These are phyloP conservation scores for Russula sp. DNA, from an alignment of 768 basidiomycete genomes.

Conservation along the genomic window DNA sequence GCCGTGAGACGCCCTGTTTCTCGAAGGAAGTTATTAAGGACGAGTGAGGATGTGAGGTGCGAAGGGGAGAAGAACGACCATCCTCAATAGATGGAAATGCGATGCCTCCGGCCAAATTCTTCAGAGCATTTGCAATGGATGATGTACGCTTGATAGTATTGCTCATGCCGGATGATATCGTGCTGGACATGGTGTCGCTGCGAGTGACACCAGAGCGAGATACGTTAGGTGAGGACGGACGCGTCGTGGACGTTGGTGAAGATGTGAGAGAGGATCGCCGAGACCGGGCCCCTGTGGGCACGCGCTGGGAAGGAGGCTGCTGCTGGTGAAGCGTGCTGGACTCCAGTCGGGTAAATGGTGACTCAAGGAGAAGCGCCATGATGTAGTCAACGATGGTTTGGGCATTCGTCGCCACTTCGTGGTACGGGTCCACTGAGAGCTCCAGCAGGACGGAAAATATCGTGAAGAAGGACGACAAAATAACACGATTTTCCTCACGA, in stretches of 20 bases:
- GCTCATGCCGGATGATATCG: conserved; percentile 58
- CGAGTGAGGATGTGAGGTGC: conserved; percentile 33
- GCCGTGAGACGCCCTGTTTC: conserved; percentile 52
- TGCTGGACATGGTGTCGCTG: conserved; percentile 60
- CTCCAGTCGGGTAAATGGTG: conserved; percentile 76
- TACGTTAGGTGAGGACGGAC: conserved; percentile 47
- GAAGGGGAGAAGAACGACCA: conserved; percentile 41
- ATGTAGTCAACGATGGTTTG: conserved; percentile 92
- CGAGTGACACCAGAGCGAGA: conserved; percentile 52
- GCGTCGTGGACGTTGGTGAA: conserved; percentile 41
- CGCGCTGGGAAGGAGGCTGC: conserved; percentile 43
- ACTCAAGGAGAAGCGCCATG: conserved; percentile 84
- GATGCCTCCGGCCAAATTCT: conserved; percentile 65
- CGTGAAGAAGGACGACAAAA: conserved; percentile 91
- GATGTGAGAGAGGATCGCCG: conserved; percentile 52
- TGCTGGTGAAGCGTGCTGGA: conserved; percentile 59
- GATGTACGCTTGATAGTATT: conserved; percentile 75
- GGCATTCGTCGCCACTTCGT: conserved; percentile 88
- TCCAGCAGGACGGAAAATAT: conserved; percentile 87
- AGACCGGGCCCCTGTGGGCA: conserved; percentile 38
- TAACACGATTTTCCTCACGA: conserved; percentile 74
- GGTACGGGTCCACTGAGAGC: conserved; percentile 88
- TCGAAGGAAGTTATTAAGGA: conserved; percentile 34
- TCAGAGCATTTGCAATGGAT: conserved; percentile 75
- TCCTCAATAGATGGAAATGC: conserved; percentile 68